phyloP scores from a whole-genome alignment of 2,329 filamentous ascomycete species.

The Ambrosiella xylebori region DNA sequence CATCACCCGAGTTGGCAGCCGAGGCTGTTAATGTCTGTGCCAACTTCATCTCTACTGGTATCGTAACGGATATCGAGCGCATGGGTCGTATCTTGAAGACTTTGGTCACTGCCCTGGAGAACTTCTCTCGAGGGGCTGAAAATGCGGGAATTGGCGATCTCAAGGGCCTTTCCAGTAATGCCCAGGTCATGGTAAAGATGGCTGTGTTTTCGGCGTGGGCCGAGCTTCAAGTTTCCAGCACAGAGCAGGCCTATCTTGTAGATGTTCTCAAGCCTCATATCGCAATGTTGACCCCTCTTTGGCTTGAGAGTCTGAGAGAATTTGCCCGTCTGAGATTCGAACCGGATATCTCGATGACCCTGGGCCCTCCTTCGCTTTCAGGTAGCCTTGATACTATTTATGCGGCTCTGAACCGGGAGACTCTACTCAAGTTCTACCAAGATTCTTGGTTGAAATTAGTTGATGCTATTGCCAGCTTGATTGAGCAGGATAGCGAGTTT shows the following conservation, averaged over 20 bases:
- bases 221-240: conserved; percentile 85
- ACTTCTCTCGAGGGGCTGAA: conserved; percentile 46
- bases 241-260: conserved; percentile 74
- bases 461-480: conserved; percentile 89
- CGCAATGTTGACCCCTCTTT: conserved; percentile 74
- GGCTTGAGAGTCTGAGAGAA: conserved; percentile 83
- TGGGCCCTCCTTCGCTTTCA: conserved; percentile 64
- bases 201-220: conserved; percentile 95
- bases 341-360: conserved; percentile 84
- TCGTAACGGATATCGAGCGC: conserved; percentile 92
- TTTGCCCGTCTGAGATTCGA: conserved; percentile 89
- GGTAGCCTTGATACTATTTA: conserved; percentile 88
- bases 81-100: conserved; percentile 97
- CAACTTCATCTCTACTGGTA: conserved; percentile 93
- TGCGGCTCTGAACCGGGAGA: conserved; percentile 84
- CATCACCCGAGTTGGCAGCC: conserved; percentile 84
- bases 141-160: conserved; percentile 74
- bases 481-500: conserved; percentile 93
- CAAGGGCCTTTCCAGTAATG: conserved; percentile 83
- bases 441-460: conserved; percentile 93
- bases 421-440: conserved; percentile 87
- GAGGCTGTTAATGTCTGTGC: conserved; percentile 95
- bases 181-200: conserved; percentile 97
- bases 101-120: conserved; percentile 75
- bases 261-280: conserved; percentile 84